These are phyloP conservation scores for Alternaria dauci DNA, from an alignment of 2,329 filamentous ascomycete genomes.

Conservation along the genomic window DNA sequence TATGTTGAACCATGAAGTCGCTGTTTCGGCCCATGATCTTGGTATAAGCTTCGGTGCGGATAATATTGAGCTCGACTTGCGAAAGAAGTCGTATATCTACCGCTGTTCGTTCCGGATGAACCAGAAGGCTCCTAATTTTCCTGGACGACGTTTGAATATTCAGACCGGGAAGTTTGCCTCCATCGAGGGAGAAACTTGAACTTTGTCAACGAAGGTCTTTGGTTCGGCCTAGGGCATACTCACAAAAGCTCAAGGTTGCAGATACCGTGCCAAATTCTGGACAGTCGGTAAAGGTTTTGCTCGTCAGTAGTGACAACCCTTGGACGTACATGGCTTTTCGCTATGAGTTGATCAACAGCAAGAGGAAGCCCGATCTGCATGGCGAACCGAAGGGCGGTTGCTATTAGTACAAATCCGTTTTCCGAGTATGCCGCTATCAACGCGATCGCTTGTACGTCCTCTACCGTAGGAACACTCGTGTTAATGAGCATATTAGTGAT, in stretches of 20 bases:
- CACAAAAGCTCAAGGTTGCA: constrained; percentile 60
- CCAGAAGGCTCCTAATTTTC: constrained; percentile 57
- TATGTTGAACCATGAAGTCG: constrained; percentile 17
- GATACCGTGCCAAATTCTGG: constrained; percentile 62
- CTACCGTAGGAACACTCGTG: constrained; percentile 52
- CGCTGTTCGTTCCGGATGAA: constrained; percentile 54
- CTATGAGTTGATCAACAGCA: constrained; percentile 53
- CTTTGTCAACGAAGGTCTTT: constrained; percentile 1
- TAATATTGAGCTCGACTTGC: constrained; percentile 60
- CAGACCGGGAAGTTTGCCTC: constrained; percentile 56
- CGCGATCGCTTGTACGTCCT: constrained; percentile 62
- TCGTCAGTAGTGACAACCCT: constrained; percentile 33
- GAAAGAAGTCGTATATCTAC: constrained; percentile 63
- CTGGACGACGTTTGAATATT: constrained; percentile 49
- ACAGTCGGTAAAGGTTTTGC: constrained; percentile 43
- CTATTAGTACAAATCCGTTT: constrained; percentile 60
- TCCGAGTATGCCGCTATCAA: constrained; percentile 63
- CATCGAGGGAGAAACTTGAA: constrained; percentile 55
- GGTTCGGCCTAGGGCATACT: neutral
- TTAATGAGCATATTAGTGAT: constrained; percentile 59
- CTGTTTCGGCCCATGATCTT: constrained; percentile 25
- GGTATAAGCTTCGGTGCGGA: constrained; percentile 46
- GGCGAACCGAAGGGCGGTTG: constrained; percentile 61
- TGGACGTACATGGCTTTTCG: constrained; percentile 20
- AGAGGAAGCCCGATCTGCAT: constrained; percentile 56